Conservation (phyloP, 2,329 filamentous ascomycete genomes). For the Penicillium sp. region DNA sequence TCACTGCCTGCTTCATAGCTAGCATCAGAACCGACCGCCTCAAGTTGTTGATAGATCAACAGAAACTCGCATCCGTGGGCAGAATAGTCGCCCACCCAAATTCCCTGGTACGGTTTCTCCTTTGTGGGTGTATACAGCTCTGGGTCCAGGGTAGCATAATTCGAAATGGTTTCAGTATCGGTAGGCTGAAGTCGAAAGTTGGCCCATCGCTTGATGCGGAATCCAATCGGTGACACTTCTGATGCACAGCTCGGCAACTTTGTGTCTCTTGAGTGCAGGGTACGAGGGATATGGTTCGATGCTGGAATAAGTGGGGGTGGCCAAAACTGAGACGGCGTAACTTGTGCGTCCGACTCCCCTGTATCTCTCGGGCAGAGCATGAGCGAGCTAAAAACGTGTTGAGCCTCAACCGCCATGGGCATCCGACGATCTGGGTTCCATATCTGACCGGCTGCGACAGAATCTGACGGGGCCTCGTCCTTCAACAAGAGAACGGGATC, state of each 20-base stretch:
- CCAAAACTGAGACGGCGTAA: slow-evolving; percentile 56
- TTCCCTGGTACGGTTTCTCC: slow-evolving; percentile 77
- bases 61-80: slow-evolving; percentile 86
- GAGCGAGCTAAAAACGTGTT: slow-evolving; percentile 60
- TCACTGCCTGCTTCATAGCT: slow-evolving; percentile 14
- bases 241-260: slow-evolving; percentile 42
- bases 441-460: slow-evolving; percentile 21
- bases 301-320: slow-evolving; percentile 67
- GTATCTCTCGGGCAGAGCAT: slow-evolving; percentile 53
- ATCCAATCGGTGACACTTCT: slow-evolving; percentile 61
- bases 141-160: slow-evolving; percentile 68
- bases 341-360: slow-evolving; percentile 28
- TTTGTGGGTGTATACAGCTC: slow-evolving; percentile 71
- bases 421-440: slow-evolving; percentile 43
- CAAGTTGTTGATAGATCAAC: slow-evolving; percentile 63
- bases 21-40: background rate
- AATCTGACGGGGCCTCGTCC: slow-evolving; percentile 17
- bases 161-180: slow-evolving; percentile 47
- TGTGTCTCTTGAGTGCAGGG: slow-evolving; percentile 22
- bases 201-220: slow-evolving; percentile 71
- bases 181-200: slow-evolving; percentile 47
- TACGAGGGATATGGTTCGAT: slow-evolving; percentile 47
- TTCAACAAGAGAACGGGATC: slow-evolving; percentile 61
- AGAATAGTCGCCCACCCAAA: slow-evolving; percentile 89
- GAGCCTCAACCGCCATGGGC: slow-evolving; percentile 48